phyloP scores from a whole-genome alignment of 805 yeast species.

The Starmerella bombicola region DNA sequence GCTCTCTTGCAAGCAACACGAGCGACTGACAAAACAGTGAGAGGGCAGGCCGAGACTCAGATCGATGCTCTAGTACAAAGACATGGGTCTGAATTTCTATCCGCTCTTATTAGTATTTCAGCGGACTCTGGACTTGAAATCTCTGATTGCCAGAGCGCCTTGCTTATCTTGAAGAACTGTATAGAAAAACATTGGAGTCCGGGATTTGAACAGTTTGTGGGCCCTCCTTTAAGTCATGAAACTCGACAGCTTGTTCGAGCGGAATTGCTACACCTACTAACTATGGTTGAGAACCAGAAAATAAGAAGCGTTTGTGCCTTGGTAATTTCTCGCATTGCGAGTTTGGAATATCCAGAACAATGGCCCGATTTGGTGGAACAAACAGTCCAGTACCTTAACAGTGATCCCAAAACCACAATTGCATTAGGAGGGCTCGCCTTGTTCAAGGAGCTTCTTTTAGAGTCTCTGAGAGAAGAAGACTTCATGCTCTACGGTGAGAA shows the following conservation, averaged over 20 bases:
- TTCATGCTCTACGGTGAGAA: conserved; percentile 55
- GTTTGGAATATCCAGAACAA: conserved; percentile 87
- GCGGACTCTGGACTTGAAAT: conserved; percentile 9
- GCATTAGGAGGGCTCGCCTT: conserved; percentile 30
- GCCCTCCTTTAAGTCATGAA: conserved; percentile 47
- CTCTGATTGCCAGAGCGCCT: conserved; percentile 39
- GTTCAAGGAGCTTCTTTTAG: conserved; percentile 65
- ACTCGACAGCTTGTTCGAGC: conserved; percentile 42
- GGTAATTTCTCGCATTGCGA: conserved; percentile 71
- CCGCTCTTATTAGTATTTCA: conserved; percentile 13
- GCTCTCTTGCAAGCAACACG: conserved; percentile 14
- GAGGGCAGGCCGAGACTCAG: conserved; percentile 13
- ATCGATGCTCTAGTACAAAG: conserved; percentile 2
- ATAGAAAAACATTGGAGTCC: conserved; percentile 73
- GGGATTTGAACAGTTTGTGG: conserved; percentile 62
- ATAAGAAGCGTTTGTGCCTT: conserved; percentile 57
- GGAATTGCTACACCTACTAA: conserved; percentile 39
- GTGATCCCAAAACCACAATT: conserved; percentile 33
- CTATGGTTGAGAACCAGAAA: conserved; percentile 33
- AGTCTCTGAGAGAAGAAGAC: conserved; percentile 72
- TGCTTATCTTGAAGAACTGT: conserved; percentile 53
- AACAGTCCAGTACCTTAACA: conserved; percentile 26
- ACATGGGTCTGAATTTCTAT: conserved; percentile 13
- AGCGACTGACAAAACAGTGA: conserved; percentile 5
- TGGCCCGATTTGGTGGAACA: conserved; percentile 57